Base-by-base conservation (phyloP, 164 flowering plant species). In the Tetracentron sinense region DNA sequence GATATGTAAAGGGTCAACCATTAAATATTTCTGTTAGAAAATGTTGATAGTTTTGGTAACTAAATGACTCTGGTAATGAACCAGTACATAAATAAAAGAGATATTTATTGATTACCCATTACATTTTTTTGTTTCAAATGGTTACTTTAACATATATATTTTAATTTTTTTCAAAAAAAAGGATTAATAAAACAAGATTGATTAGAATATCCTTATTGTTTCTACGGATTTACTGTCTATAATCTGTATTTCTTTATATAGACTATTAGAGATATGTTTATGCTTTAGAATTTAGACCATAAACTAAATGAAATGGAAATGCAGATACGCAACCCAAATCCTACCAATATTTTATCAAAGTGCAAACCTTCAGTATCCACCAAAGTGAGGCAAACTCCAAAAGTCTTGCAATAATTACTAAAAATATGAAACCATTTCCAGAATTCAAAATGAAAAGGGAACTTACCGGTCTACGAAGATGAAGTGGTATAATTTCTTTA, bases 401-500 rank as follows among this genome's bases (percentile, higher is more conserved):
- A 2, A 25, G 3, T 50, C 25, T 15, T 44, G 16, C 17, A 28
- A 31, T 5, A 14, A 27, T 47, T n/a, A 29, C 42, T 29, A 7
- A 28, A 57, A 48, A 16, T 47, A 56, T 46, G 22, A 53, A 60
- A 28, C 1, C 4, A 22, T 6, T 20, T n/a, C 15, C 16, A n/a
- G 7, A 27, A 21, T 4, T 63, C 53, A 26, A 28, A 60, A 63
- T 23, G 26, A 58, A 46, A 63, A 16, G 2, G 21, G 42, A 49
- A 75, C 86, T 67, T 64, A 85, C 89, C 26, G 75, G 68, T 70
- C 74, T 81, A 58, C 89, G 89, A 68, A 81, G 73, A 60, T 83
- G 80, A 68, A 94, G 90, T 2, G 90, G 89, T 56, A 94, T 89
- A 73, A 88, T 75, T 84, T 91, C 99, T 67, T 92, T 94, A 1